Base-by-base conservation (phyloP, 192 early-diverging fungal species). In the Rhizoclosmatium globosum region DNA sequence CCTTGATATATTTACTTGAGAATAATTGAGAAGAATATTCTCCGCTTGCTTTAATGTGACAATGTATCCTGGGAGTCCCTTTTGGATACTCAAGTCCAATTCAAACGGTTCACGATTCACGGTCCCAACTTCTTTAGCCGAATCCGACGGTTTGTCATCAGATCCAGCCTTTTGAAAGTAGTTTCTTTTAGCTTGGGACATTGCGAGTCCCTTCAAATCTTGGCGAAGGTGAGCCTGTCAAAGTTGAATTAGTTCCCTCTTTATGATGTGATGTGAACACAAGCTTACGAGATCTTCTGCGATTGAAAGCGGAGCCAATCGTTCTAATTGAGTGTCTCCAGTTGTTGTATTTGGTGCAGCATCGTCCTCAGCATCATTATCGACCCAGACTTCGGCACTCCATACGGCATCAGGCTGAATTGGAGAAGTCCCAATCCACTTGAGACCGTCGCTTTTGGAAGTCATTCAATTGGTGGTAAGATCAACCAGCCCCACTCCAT, bases 181-280 rank as follows among this genome's bases (percentile, higher is more conserved):
- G 3, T 11, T n/a, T 3, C 61, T 13, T 6, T 31, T 53, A 3
- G 72, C 3, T 3, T 61, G 53, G 11, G 72, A 31, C 50, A 43
- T 9, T 3, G 59, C 72, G 17, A 74, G 72, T 4, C 59, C 38
- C 59, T 59, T 74, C 47, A 74, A 31, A 31, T 74, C 72, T 3
- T 41, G 3, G 38, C 72, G 72, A 4, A 74, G 58, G 53, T 61
- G 17, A 19, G 57, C 72, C 70, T 71, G 39, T 3, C 21, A 9
- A 39, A 46, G 21, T 3, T 6, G n/a, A 31, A n/a, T n/a, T n/a
- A n/a, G n/a, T 11, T 57, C 48, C 4, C 47, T 23, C 13, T 11
- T 57, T 46, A 48, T n/a, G 3, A 50, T 17, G 4, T 21, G 61
- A 64, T 56, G n/a, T 56, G 23, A 71, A 71, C 13, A 41, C 19